These are phyloP conservation scores for Talaromyces sp. DNA, from an alignment of 2,329 filamentous ascomycete species.

Conservation along the genomic window DNA sequence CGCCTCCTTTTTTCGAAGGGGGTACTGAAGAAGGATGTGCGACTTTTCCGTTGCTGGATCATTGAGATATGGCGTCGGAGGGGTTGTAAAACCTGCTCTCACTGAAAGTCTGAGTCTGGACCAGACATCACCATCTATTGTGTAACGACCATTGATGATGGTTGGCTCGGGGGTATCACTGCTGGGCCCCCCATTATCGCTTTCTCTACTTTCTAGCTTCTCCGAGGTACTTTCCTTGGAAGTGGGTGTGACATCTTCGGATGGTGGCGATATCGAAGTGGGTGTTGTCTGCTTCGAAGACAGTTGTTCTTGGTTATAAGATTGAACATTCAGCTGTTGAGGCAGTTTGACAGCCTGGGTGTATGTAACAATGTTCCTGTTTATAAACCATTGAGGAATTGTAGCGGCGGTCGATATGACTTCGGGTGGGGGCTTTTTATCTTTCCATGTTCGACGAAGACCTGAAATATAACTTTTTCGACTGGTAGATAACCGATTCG, in stretches of 20 bases:
- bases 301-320: neutral
- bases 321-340: neutral
- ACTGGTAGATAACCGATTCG: conserved; percentile 23
- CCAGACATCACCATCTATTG: conserved; percentile 42
- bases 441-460: conserved; percentile 38
- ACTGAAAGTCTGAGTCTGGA: conserved; percentile 51
- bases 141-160: conserved; percentile 32
- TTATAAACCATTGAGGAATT: conserved; percentile 39
- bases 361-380: conserved; percentile 33
- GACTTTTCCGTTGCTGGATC: conserved; percentile 52
- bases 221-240: neutral
- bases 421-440: conserved; percentile 28
- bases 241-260: neutral
- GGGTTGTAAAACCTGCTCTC: conserved; percentile 49
- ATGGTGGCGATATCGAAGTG: neutral
- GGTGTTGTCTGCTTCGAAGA: neutral
- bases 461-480: conserved; percentile 38
- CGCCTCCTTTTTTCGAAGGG: conserved; percentile 25
- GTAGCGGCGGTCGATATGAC: conserved; percentile 22
- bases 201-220: neutral
- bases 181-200: neutral
- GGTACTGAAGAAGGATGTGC: conserved; percentile 59
- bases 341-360: neutral
- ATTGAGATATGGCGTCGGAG: conserved; percentile 39
- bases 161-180: conserved; percentile 18